Base-by-base conservation (phyloP, 768 basidiomycete species). In the Boletus subparvulus region DNA sequence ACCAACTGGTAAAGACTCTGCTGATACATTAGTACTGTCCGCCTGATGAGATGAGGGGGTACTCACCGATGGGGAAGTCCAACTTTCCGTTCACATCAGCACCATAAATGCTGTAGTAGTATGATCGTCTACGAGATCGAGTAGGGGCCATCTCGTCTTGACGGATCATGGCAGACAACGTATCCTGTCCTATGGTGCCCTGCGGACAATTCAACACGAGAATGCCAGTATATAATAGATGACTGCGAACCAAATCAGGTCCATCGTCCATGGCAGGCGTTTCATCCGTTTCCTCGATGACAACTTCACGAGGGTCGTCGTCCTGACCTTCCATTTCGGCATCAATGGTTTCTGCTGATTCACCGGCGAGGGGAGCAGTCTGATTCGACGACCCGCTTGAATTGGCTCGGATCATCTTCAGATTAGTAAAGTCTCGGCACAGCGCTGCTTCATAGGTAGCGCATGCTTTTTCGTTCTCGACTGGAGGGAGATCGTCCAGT, bases 181-280 rank as follows among this genome's bases (percentile, higher is more conserved):
- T 83, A 63, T 91, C 88, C 61, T 90, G 87, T 17, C 86, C 81
- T 49, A 90, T 86, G 8, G 64, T 61, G n/a, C 88, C 88, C 88
- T 90, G 61, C 17, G 53, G 46, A 55, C 33, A 36, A 53, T 59
- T 61, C 37, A 58, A 56, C 45, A 52, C 33, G 48, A 47, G 17
- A 47, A 43, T 33, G 46, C 8, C 41, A 45, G 2, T 5, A 54
- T 42, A 44, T 37, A 46, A 35, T 32, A 55, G 52, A 14, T 9
- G 41, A 41, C 30, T 24, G 35, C 67, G 47, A 60, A 73, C 66
- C 59, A 69, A 59, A 43, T 71, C 70, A 49, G 40, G 63, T 10
- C 55, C 69, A 41, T 64, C 68, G 4, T 19, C 35, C 16, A 50
- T 19, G 14, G 42, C 4, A n/a, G 42, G 47, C 6, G 51, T 52